phyloP scores from a whole-genome alignment of 495 filamentous ascomycete species.

The Tetracladium marchalianum region DNA sequence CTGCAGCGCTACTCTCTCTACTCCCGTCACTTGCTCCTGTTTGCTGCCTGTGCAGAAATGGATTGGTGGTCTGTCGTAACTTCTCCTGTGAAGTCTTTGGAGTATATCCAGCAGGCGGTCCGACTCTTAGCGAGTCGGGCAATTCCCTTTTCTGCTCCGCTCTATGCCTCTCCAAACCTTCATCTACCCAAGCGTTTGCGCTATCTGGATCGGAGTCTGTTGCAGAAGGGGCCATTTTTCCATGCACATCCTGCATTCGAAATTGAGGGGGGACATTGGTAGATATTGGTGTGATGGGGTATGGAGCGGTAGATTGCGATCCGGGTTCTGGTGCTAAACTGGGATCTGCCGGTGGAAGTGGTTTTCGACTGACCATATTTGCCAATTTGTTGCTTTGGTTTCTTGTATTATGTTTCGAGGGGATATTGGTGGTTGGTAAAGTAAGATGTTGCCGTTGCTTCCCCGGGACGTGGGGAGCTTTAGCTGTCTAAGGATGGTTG shows the following conservation, averaged over 20 bases:
- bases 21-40: conserved; percentile 1
- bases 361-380: conserved; percentile 31
- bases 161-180: conserved; percentile 4
- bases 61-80: conserved; percentile 32
- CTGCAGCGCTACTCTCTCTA: conserved; percentile 16
- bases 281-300: conserved; percentile 18
- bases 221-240: conserved; percentile 21
- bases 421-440: too few species aligned
- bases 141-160: conserved; percentile 11
- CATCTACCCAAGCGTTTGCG: conserved; percentile 27
- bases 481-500: too few species aligned
- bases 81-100: conserved; percentile 11
- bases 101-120: conserved; percentile 14
- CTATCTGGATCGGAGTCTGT: conserved; percentile 24
- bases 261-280: conserved; percentile 19
- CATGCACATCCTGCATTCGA: conserved; percentile 23
- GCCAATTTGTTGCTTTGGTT: not conserved
- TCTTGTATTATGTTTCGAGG: too few species aligned
- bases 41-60: conserved; percentile 36
- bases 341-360: conserved; percentile 22
- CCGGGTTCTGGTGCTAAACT: not conserved
- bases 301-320: conserved; percentile 5
- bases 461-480: too few species aligned
- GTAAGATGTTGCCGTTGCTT: too few species aligned
- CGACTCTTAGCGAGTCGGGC: conserved; percentile 22